phyloP scores from a whole-genome alignment of 1,284 basidiomycete genomes.

The Fistulinella staudtii region DNA sequence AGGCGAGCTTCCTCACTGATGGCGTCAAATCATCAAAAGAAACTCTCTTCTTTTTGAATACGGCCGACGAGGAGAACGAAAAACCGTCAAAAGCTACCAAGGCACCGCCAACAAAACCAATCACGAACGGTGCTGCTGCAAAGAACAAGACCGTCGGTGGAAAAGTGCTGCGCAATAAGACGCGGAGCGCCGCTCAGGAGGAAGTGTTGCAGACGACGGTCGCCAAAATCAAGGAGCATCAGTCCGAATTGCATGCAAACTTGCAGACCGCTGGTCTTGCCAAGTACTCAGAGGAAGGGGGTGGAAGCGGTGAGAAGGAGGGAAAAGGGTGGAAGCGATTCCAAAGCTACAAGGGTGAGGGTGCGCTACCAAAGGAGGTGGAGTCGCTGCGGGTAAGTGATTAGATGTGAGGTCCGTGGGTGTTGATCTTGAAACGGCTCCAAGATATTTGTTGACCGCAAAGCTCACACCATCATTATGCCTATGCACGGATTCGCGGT shows the following conservation, averaged over 20 bases:
- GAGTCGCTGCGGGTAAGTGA: slow-evolving; percentile 68
- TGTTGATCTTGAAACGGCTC: slow-evolving; percentile 5
- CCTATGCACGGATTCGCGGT: slow-evolving; percentile 96
- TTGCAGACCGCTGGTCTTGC: slow-evolving; percentile 83
- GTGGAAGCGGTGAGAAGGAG: slow-evolving; percentile 69
- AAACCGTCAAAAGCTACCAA: slow-evolving; percentile 54
- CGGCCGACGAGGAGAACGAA: slow-evolving; percentile 49
- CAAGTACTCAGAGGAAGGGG: slow-evolving; percentile 77
- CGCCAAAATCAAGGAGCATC: slow-evolving; percentile 83
- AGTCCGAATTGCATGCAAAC: slow-evolving; percentile 77
- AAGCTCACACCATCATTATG: slow-evolving; percentile 85
- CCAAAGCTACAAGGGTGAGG: slow-evolving; percentile 96
- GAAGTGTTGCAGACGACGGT: slow-evolving; percentile 69
- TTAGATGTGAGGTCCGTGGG: not conserved
- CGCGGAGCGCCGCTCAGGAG: slow-evolving; percentile 74
- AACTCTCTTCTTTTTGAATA: slow-evolving; percentile 81
- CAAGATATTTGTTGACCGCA: slow-evolving; percentile 89
- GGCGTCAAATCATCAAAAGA: slow-evolving; percentile 83
- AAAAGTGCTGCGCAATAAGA: slow-evolving; percentile 82
- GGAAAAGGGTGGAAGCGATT: slow-evolving; percentile 94
- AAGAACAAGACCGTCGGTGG: slow-evolving; percentile 76
- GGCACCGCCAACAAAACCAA: slow-evolving; percentile 51
- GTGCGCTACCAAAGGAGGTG: slow-evolving; percentile 77
- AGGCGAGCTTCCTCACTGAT: slow-evolving; percentile 74
- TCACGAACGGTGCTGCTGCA: slow-evolving; percentile 57